Percentiles rank a stretch among this genome's conserved stretches.
Conservation (phyloP, 352 stramenopile species). For the Globisporangium heterothallicum region DNA sequence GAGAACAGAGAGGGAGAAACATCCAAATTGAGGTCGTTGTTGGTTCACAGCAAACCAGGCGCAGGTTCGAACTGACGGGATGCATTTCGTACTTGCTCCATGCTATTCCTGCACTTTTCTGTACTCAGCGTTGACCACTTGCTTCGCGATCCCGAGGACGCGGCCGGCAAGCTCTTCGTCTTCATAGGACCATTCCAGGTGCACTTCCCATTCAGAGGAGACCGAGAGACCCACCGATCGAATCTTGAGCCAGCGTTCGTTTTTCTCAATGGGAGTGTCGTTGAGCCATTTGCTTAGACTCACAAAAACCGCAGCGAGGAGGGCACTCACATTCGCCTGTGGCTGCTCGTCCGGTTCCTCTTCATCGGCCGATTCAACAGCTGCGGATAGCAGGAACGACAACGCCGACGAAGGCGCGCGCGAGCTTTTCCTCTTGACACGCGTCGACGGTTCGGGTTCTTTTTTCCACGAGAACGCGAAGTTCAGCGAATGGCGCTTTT, state of each 20-base stretch:
- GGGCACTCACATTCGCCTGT: conserved; percentile 48
- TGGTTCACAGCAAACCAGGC: no score
- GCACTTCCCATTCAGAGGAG: conserved; percentile 72
- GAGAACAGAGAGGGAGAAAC: no score
- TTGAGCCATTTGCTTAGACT: conserved; percentile 60
- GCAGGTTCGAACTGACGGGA: conserved; percentile 1
- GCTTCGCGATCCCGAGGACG: conserved; percentile 77
- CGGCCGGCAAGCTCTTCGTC: conserved; percentile 81
- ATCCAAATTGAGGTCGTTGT: no score
- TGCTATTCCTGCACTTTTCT: conserved; percentile 28
- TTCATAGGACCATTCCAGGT: conserved; percentile 81
- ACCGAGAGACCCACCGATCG: conserved; percentile 59
- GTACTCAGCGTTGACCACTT: conserved; percentile 68
- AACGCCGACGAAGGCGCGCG: conserved; percentile 55
- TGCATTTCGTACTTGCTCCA: background rate
- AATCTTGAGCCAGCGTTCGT: conserved; percentile 72
- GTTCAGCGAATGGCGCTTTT: conserved; percentile 78
- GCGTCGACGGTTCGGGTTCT: conserved; percentile 44
- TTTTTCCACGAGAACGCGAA: conserved; percentile 86
- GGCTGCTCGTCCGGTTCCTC: conserved; percentile 65
- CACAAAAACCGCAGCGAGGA: conserved; percentile 41
- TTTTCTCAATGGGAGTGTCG: conserved; percentile 49
- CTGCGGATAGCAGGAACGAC: conserved; percentile 73
- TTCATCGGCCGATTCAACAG: conserved; percentile 66
- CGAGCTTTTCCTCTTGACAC: conserved; percentile 70